These are phyloP conservation scores for Thelonectria discophora DNA, from an alignment of 2,329 filamentous ascomycete genomes.

Conservation along the genomic window DNA sequence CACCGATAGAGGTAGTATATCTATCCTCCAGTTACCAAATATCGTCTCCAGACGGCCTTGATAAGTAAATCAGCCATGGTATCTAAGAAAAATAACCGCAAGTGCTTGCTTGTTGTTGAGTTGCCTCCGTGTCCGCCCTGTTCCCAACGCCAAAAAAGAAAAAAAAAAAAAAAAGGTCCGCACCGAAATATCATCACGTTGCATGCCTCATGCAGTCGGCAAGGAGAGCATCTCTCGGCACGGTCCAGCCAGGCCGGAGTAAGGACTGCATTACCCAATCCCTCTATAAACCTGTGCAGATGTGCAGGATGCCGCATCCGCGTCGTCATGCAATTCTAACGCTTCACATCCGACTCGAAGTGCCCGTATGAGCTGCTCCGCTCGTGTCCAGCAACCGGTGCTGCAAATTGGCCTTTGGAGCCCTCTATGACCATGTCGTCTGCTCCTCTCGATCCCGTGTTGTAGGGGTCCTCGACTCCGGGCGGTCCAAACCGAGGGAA, in stretches of 20 bases:
- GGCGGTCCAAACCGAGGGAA: constrained; percentile 43
- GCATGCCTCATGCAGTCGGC: constrained; percentile 36
- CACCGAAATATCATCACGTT: constrained; percentile 13
- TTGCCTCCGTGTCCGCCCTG: constrained; percentile 33
- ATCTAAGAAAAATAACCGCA: constrained; percentile 30
- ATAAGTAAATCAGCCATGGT: constrained; percentile 9
- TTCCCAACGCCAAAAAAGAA: constrained; percentile 27
- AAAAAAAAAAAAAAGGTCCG: constrained; percentile 14
- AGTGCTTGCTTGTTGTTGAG: constrained; percentile 14
- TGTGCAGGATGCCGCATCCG: background rate
- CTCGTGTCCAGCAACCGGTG: constrained; percentile 43
- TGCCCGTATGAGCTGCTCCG: constrained; percentile 49
- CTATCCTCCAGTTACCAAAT: constrained; percentile 17
- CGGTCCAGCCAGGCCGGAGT: constrained; percentile 42
- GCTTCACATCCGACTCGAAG: constrained; percentile 43
- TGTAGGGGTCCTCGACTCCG: constrained; percentile 32
- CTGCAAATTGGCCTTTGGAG: constrained; percentile 34
- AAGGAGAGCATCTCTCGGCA: constrained; percentile 38
- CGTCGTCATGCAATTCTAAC: constrained; percentile 31
- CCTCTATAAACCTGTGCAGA: background rate
- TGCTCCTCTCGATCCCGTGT: constrained; percentile 24
- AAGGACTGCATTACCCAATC: constrained; percentile 28
- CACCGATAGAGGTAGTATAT: constrained; percentile 11
- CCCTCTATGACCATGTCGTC: constrained; percentile 45
- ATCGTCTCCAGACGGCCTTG: background rate